Conservation (phyloP, 1,284 basidiomycete genomes). For the Farysia itapuensis region DNA sequence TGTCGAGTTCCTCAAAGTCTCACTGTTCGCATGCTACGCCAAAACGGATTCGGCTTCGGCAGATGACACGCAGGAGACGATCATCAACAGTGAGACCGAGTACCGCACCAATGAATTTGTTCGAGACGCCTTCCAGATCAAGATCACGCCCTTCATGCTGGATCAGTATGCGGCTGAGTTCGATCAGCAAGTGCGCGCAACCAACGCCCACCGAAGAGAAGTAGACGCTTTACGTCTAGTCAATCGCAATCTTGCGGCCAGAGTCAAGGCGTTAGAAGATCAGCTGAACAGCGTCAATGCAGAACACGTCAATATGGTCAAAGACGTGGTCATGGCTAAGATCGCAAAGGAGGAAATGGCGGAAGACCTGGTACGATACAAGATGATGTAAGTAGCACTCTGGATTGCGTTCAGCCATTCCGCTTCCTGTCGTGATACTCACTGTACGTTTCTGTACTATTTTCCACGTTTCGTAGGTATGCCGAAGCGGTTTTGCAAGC, state of each 20-base stretch:
- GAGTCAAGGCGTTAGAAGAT: constrained; percentile 53
- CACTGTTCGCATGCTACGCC: constrained; percentile 50
- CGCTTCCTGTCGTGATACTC: no score
- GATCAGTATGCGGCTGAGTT: constrained; percentile 55
- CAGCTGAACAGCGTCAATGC: constrained; percentile 44
- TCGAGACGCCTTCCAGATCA: constrained; percentile 49
- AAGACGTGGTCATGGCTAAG: constrained; percentile 52
- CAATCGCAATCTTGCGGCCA: constrained; percentile 50
- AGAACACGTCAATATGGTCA: constrained; percentile 58
- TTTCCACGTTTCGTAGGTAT: no score
- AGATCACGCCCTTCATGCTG: constrained; percentile 50
- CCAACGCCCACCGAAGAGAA: constrained; percentile 53
- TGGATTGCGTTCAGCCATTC: no score
- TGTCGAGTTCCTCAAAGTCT: constrained; percentile 45
- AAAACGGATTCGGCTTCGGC: not conserved
- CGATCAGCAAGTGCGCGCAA: constrained; percentile 45
- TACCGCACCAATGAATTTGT: constrained; percentile 50
- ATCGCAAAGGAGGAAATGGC: constrained; percentile 59
- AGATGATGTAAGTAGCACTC: no score
- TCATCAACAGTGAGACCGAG: not conserved
- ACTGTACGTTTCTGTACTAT: no score
- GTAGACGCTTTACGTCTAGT: constrained; percentile 53
- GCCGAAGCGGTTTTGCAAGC: constrained; percentile 1
- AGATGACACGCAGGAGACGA: not conserved
- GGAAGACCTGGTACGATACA: constrained; percentile 55